Conservation (phyloP, 768 basidiomycete species). For the Macrolepiota fuliginosa region DNA sequence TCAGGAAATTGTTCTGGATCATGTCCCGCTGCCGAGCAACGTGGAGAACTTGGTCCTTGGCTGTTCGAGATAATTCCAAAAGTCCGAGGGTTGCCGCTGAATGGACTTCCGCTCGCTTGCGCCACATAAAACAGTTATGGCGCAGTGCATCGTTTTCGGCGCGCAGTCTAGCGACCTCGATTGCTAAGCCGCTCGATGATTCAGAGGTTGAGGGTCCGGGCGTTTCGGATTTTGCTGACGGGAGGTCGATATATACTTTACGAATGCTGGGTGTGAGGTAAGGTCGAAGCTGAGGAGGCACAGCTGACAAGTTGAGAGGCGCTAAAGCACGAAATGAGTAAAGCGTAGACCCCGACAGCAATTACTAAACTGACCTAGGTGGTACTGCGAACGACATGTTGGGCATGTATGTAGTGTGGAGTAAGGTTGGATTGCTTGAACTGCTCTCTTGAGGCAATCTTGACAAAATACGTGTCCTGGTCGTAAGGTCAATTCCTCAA, state of each 20-base stretch:
- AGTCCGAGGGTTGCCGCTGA: conserved; percentile 46
- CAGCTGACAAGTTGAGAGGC: conserved; percentile 41
- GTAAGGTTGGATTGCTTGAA: conserved; percentile 45
- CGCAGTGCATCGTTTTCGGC: conserved; percentile 44
- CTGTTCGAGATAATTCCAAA: conserved; percentile 38
- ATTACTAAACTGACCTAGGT: conserved; percentile 42
- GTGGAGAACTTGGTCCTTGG: conserved; percentile 38
- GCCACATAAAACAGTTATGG: conserved; percentile 42
- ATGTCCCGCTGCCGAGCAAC: conserved; percentile 38
- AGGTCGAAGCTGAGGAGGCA: conserved; percentile 58
- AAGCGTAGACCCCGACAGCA: not conserved
- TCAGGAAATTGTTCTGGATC: conserved; percentile 20
- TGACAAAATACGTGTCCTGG: conserved; percentile 67
- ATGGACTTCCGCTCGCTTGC: conserved; percentile 47
- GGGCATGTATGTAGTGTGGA: conserved; percentile 54
- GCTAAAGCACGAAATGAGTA: conserved; percentile 27
- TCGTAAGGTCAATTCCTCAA: not conserved
- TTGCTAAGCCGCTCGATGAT: conserved; percentile 18
- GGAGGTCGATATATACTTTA: conserved; percentile 46
- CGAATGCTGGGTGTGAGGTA: conserved; percentile 59
- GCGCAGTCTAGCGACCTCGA: conserved; percentile 37
- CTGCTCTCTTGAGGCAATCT: conserved; percentile 50
- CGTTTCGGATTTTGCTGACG: conserved; percentile 17
- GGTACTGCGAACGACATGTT: conserved; percentile 52
- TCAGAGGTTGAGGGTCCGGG: conserved; percentile 1